phyloP scores from a whole-genome alignment of 768 basidiomycete genomes.

The Lactarius trivialis region DNA sequence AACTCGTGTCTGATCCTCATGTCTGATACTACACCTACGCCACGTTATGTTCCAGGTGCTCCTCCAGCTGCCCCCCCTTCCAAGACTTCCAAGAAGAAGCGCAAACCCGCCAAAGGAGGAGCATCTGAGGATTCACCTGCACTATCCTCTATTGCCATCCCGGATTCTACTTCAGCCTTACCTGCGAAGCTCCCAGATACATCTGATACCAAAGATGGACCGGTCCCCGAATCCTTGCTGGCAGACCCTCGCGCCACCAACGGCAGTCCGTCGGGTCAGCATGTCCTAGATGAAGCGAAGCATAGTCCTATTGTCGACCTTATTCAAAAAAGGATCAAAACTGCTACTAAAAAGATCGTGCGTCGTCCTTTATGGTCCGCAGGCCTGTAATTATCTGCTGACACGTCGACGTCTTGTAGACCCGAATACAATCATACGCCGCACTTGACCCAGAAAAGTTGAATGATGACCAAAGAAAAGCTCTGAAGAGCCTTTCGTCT shows the following conservation, averaged over 20 bases:
- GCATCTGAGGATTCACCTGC: slow-evolving; percentile 31
- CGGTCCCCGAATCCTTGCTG: slow-evolving; percentile 9
- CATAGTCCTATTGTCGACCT: slow-evolving; percentile 71
- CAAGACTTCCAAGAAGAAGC: slow-evolving; percentile 65
- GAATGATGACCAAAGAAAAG: slow-evolving; percentile 82
- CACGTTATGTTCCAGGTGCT: slow-evolving; percentile 71
- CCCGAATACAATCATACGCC: slow-evolving; percentile 67
- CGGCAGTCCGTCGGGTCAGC: slow-evolving; percentile 10
- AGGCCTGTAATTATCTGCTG: slow-evolving; percentile 14
- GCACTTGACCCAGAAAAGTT: slow-evolving; percentile 61
- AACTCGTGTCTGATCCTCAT: slow-evolving; percentile 25
- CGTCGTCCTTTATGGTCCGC: slow-evolving; percentile 28
- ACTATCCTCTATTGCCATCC: slow-evolving; percentile 22
- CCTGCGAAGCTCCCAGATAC: slow-evolving; percentile 13
- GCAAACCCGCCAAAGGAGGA: slow-evolving; percentile 44
- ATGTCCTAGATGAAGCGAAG: slow-evolving; percentile 38
- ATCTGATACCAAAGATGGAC: slow-evolving; percentile 17
- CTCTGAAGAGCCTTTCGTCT: slow-evolving; percentile 62
- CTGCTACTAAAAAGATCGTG: slow-evolving; percentile 80
- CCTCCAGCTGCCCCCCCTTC: slow-evolving; percentile 53
- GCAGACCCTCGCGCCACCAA: slow-evolving; percentile 16
- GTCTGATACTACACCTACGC: slow-evolving; percentile 32
- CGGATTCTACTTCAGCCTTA: slow-evolving; percentile 18
- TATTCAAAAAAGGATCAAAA: slow-evolving; percentile 69
- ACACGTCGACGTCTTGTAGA: slow-evolving; percentile 35